These are phyloP conservation scores for Flaveria robusta DNA, from an alignment of 129 eudicot species.

Conservation along the genomic window DNA sequence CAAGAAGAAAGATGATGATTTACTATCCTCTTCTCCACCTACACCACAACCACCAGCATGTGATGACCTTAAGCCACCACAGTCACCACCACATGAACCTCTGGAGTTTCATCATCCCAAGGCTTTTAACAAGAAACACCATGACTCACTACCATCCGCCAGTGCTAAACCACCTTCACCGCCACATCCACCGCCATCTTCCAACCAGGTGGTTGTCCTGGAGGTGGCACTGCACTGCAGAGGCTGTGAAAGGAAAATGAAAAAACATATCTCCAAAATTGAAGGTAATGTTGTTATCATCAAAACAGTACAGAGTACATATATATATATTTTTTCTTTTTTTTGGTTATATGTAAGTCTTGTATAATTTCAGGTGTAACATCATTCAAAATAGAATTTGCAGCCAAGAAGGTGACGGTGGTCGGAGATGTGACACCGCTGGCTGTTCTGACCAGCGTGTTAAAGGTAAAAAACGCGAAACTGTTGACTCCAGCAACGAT, in stretches of 20 bases:
- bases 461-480: slow-evolving; percentile 78
- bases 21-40: slow-evolving; percentile 11
- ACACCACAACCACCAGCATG: neutral
- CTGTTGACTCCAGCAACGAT: slow-evolving; percentile 60
- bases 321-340: neutral
- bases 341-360: neutral
- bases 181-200: slow-evolving; percentile 31
- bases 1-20: slow-evolving; percentile 27
- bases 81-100: too few species aligned
- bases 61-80: neutral
- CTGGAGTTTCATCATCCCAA: too few species aligned
- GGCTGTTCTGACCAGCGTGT: slow-evolving; percentile 58
- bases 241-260: slow-evolving; percentile 96
- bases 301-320: neutral
- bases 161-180: slow-evolving; percentile 24
- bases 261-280: slow-evolving; percentile 85
- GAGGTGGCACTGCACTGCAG: slow-evolving; percentile 96
- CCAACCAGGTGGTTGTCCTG: slow-evolving; percentile 71
- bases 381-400: slow-evolving; percentile 82
- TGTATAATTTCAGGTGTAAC: slow-evolving; percentile 61
- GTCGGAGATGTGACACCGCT: slow-evolving; percentile 81
- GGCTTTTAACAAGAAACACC: too few species aligned
- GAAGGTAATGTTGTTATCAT: slow-evolving; percentile 45
- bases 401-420: slow-evolving; percentile 86
- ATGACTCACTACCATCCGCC: slow-evolving; percentile 21